A percentile compares a stretch with the other conserved stretches of the same genome.
Conservation (phyloP, 2,329 filamentous ascomycete genomes). For the Talaromyces albobiverticillius region DNA sequence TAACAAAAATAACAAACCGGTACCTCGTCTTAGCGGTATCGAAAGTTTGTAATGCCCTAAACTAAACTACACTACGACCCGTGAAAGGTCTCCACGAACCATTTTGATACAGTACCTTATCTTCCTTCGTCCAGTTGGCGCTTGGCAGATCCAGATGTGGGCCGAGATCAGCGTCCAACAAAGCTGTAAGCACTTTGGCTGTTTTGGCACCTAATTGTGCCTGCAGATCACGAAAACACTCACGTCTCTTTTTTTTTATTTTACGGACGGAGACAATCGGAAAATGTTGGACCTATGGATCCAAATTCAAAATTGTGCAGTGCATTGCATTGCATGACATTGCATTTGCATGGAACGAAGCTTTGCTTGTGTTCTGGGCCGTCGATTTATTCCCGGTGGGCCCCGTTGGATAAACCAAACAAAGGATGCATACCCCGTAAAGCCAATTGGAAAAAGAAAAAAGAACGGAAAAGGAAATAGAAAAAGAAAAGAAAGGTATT, state of each 20-base stretch:
- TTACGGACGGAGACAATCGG: not conserved
- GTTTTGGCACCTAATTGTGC: slow-evolving; percentile 7
- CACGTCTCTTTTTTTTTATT: not conserved
- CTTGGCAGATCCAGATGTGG: not conserved
- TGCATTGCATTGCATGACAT: slow-evolving; percentile 9
- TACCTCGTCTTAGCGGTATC: too few species aligned
- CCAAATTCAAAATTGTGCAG: not conserved
- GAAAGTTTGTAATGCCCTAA: too few species aligned
- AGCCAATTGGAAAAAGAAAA: slow-evolving; percentile 1
- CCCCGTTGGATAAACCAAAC: not conserved
- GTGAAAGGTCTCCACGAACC: too few species aligned
- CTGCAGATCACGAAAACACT: slow-evolving; percentile 6
- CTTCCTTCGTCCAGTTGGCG: too few species aligned
- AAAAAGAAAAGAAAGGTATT: not conserved
- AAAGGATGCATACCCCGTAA: not conserved
- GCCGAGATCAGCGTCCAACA: not conserved
- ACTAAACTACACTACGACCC: too few species aligned
- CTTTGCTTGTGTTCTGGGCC: not conserved
- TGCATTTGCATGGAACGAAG: not conserved
- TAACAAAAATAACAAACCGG: not conserved
- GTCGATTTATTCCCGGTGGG: not conserved
- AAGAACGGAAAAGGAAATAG: not conserved
- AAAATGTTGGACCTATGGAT: not conserved
- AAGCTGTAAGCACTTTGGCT: not conserved
- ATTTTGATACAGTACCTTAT: too few species aligned